These are phyloP conservation scores for Diaporthe velutina DNA, from an alignment of 2,329 filamentous ascomycete genomes.

Conservation along the genomic window DNA sequence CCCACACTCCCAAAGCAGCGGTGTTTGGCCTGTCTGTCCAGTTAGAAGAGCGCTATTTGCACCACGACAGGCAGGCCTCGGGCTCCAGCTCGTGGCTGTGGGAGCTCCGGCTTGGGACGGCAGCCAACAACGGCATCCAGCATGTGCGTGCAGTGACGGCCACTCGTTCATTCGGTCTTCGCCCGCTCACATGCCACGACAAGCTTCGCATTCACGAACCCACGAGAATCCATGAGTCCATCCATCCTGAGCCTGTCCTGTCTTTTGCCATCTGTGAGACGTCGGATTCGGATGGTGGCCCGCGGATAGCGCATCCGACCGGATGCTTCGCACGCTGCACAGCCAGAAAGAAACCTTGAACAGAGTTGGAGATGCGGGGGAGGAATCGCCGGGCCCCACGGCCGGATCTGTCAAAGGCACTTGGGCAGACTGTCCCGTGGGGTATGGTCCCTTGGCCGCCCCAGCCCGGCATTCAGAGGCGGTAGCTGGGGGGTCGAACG, in stretches of 20 bases:
- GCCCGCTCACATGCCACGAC: not conserved
- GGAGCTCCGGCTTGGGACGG: not conserved
- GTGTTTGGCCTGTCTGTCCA: not conserved
- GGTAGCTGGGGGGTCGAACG: constrained; percentile 14
- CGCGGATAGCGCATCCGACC: constrained; percentile 20
- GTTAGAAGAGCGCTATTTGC: constrained; percentile 1
- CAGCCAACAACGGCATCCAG: not conserved
- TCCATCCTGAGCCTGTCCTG: not conserved
- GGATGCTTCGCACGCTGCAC: not conserved
- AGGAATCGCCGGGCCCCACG: not conserved
- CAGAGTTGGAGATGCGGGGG: constrained; percentile 9
- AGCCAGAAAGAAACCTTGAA: not conserved
- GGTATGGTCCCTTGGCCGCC: constrained; percentile 14
- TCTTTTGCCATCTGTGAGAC: not conserved
- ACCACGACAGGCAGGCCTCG: not conserved
- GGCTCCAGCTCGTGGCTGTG: not conserved
- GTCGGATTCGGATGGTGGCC: constrained; percentile 24
- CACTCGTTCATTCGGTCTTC: constrained; percentile 7
- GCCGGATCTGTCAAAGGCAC: constrained; percentile 1
- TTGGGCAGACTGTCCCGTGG: not conserved
- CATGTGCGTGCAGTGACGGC: too few relatives aligned
- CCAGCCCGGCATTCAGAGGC: constrained; percentile 19
- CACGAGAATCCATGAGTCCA: too few relatives aligned
- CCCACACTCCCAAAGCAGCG: constrained; percentile 1
- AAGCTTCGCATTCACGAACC: not conserved